Percentiles rank a stretch among this genome's conserved stretches.
These are phyloP conservation scores for Xylariaceae sp. DNA, from an alignment of 2,329 filamentous ascomycete genomes.

Conservation along the genomic window DNA sequence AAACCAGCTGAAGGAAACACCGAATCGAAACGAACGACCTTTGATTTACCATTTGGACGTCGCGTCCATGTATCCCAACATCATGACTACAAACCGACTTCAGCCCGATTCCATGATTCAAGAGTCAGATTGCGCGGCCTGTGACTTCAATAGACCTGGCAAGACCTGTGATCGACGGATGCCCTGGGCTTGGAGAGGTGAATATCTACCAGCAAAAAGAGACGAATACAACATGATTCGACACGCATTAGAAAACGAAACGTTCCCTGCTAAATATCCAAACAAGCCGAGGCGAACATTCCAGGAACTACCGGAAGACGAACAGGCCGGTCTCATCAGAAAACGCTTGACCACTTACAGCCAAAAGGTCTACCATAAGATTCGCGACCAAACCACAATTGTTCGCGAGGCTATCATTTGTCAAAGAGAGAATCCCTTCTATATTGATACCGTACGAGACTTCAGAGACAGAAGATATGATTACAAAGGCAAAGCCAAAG, in stretches of 20 bases:
- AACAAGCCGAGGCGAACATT: constrained; percentile 70
- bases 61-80: constrained; percentile 99
- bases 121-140: constrained; percentile 92
- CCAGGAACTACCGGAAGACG: constrained; percentile 74
- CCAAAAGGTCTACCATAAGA: constrained; percentile 99
- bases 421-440: constrained; percentile 96
- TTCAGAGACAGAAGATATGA: constrained; percentile 97
- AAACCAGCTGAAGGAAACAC: constrained; percentile 70
- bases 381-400: constrained; percentile 89
- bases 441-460: constrained; percentile 91
- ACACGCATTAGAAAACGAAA: constrained; percentile 85
- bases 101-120: constrained; percentile 99
- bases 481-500: constrained; percentile 96
- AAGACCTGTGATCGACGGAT: constrained; percentile 94
- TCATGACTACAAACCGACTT: constrained; percentile 98
- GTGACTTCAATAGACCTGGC: constrained; percentile 95
- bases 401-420: constrained; percentile 96
- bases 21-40: constrained; percentile 78
- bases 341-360: constrained; percentile 90
- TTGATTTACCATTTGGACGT: constrained; percentile 98
- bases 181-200: constrained; percentile 97
- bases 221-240: constrained; percentile 99
- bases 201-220: constrained; percentile 90
- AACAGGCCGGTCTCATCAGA: constrained; percentile 74
- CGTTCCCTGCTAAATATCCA: constrained; percentile 75